A percentile compares a stretch with the other conserved stretches of the same genome.
phyloP scores from a whole-genome alignment of 148 eudicot genomes.

The Pouteria glomerata region DNA sequence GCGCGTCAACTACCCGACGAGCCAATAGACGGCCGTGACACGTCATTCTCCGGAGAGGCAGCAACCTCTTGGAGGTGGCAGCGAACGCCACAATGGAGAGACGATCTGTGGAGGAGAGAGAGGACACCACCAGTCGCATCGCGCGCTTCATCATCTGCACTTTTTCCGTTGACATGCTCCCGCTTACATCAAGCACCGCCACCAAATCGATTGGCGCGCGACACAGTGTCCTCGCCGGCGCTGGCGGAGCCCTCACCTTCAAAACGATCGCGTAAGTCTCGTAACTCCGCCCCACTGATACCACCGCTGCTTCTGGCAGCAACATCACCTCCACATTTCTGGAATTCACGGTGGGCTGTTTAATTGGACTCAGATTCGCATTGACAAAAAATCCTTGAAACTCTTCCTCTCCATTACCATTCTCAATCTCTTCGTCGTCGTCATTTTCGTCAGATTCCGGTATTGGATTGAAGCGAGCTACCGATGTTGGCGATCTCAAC shows the following conservation, averaged over 20 bases:
- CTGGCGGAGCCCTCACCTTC: constrained; percentile 54
- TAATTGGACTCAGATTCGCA: background rate
- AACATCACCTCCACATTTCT: constrained; percentile 42
- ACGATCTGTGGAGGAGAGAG: constrained; percentile 71
- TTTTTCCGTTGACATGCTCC: constrained; percentile 30
- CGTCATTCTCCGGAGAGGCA: constrained; percentile 71
- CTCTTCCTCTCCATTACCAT: constrained; percentile 15
- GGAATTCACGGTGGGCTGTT: background rate
- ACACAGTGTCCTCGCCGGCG: constrained; percentile 16
- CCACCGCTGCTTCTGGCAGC: constrained; percentile 64
- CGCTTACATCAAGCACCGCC: constrained; percentile 57
- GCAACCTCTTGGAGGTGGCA: constrained; percentile 48
- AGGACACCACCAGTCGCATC: constrained; percentile 51
- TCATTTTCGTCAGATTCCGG: constrained; percentile 66
- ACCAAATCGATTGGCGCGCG: constrained; percentile 73
- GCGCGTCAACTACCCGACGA: constrained; percentile 59
- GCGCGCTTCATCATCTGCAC: constrained; percentile 46
- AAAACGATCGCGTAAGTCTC: constrained; percentile 66
- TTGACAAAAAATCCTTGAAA: constrained; percentile 60
- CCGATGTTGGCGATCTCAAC: constrained; percentile 50
- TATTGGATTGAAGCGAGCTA: constrained; percentile 60
- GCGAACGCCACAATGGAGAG: constrained; percentile 76
- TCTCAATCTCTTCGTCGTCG: too few species aligned
- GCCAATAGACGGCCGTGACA: constrained; percentile 54
- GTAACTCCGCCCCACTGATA: constrained; percentile 45